These are phyloP conservation scores for Sclerotinia borealis DNA, from an alignment of 2,329 filamentous ascomycete species.

Conservation along the genomic window DNA sequence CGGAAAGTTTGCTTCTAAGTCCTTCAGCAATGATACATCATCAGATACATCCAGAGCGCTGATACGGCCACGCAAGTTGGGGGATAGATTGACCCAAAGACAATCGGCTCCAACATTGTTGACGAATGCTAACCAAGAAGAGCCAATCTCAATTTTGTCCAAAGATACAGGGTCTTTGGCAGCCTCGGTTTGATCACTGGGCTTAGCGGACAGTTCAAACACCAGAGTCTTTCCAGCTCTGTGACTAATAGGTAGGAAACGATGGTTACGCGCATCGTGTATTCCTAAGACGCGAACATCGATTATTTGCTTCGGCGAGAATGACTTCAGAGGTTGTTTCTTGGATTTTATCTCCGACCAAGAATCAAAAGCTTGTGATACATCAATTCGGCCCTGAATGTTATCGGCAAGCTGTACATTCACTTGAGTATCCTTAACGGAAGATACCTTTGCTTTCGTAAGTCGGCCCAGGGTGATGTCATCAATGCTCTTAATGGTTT, in stretches of 20 bases:
- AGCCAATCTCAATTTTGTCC: constrained; percentile 65
- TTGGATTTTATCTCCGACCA: constrained; percentile 82
- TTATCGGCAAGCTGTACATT: constrained; percentile 86
- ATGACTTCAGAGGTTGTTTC: constrained; percentile 72
- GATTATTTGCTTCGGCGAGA: constrained; percentile 65
- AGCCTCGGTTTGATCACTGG: constrained; percentile 45
- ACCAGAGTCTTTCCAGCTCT: constrained; percentile 70
- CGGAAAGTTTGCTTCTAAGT: constrained; percentile 76
- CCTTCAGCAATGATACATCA: constrained; percentile 70
- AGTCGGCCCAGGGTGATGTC: constrained; percentile 69
- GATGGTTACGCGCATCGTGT: constrained; percentile 84
- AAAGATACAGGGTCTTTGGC: constrained; percentile 62
- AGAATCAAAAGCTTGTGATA: constrained; percentile 81
- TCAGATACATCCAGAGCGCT: constrained; percentile 79
- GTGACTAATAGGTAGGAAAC: constrained; percentile 87
- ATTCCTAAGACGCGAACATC: constrained; percentile 75
- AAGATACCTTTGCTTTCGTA: constrained; percentile 72
- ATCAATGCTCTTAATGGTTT: constrained; percentile 54
- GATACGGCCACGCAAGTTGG: constrained; percentile 79
- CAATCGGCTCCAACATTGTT: constrained; percentile 79
- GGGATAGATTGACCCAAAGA: constrained; percentile 87
- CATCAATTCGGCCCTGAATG: constrained; percentile 85
- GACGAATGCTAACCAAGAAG: constrained; percentile 73
- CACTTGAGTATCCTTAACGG: constrained; percentile 83
- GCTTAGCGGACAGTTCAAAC: constrained; percentile 81